Evolutionary conservation across 305 asterid species (phyloP), one percentile per base, ranked within the genome.

Genomic region (Ruellia speciosa): DNA sequence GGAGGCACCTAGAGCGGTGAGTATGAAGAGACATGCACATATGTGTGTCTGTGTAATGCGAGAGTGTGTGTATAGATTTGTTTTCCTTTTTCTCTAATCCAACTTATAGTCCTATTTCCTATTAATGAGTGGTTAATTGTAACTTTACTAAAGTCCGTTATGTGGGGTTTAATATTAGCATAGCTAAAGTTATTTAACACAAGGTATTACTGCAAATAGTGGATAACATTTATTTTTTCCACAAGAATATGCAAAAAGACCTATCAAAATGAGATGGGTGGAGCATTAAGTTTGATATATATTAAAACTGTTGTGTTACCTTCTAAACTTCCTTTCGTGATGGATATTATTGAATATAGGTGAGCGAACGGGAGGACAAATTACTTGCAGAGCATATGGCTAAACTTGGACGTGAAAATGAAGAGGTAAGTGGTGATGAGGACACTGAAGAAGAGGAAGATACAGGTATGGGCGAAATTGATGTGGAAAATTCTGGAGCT

Each of bases 281-380:
- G 31, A 4, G 31, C 31, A 4, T 24, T 24, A 24, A 24, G n/a
- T n/a, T n/a, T n/a, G n/a, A n/a, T n/a, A n/a, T n/a, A n/a, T n/a
- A n/a, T n/a, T 24, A 24, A 6, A 6, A 12, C 13, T 47, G 16
- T 47, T 7, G 51, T 7, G 51, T n/a, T n/a, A 0, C 5, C 7
- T 52, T 13, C 39, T 18, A 7, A 10, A 4, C 12, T 19, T 14
- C 4, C 33, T 10, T 24, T 24, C 6, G 3, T 52, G 28, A 52
- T 11, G 0, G 9, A 13, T 17, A 8, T 52, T 19, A 24, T 17
- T 52, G 31, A 12, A 10, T 50, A n/a, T 70, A 90, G 98, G 95
- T 90, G 88, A 90, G 98, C 35, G 96, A 90, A 68, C 82, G 96
- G 69, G 96, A 90, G 71, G 96, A 88, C 62, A 90, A 81, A 70